A percentile compares a stretch with the other conserved stretches of the same genome.
phyloP scores from a whole-genome alignment of 768 basidiomycete genomes.

The Boletus tomentosulus region DNA sequence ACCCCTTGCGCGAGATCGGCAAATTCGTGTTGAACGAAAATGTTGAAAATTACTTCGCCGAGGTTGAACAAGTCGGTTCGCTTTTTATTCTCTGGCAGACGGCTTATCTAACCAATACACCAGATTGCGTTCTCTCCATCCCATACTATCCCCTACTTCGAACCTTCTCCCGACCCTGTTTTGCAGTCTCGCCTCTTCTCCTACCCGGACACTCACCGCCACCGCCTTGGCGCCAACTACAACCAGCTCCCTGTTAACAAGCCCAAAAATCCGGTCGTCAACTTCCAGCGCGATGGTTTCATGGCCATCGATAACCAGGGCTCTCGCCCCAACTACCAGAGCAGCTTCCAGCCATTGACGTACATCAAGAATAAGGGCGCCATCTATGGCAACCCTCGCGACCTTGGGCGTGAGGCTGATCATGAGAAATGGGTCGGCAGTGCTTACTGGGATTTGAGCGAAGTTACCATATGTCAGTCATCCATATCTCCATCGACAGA shows the following conservation, averaged over 20 bases:
- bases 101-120: constrained; percentile 4
- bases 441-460: constrained; percentile 64
- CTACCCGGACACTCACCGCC: constrained; percentile 86
- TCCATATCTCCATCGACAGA: neutral
- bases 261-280: constrained; percentile 65
- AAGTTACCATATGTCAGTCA: constrained; percentile 74
- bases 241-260: constrained; percentile 86
- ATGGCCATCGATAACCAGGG: constrained; percentile 76
- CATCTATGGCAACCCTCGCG: constrained; percentile 39
- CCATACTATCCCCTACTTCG: constrained; percentile 83
- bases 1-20: constrained; percentile 85
- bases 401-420: constrained; percentile 34
- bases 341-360: constrained; percentile 66
- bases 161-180: constrained; percentile 88
- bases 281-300: constrained; percentile 90
- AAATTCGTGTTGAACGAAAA: constrained; percentile 80
- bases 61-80: constrained; percentile 79
- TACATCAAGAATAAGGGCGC: constrained; percentile 51
- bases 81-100: constrained; percentile 25
- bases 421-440: constrained; percentile 78
- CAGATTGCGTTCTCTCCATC: constrained; percentile 84
- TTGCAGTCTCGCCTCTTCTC: constrained; percentile 94
- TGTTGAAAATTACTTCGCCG: constrained; percentile 85
- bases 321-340: constrained; percentile 82
- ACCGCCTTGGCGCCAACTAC: constrained; percentile 79